Evolutionary conservation across 306 rosid genomes (phyloP), one percentile per base, ranked within the genome.

Genomic region (Leucaena leucocephala): DNA sequence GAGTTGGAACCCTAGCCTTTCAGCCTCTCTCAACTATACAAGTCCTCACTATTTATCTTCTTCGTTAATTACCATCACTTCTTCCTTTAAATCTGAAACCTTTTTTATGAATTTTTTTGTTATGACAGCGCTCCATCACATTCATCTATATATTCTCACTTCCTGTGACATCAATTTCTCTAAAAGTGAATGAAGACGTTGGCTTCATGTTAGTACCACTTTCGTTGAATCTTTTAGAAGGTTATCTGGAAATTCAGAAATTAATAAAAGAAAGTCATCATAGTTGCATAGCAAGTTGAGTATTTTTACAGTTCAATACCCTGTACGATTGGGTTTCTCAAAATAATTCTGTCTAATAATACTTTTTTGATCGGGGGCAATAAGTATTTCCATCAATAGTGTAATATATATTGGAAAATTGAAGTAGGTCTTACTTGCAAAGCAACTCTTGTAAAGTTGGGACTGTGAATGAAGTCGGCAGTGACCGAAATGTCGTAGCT

Each of bases 221-320:
- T 82, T 81, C 8, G 88, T 89, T 22, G 97, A 85, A 80, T 92
- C 90, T 87, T 91, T 92, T 55, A 92, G 84, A 11, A 91, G 92
- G 76, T 92, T 78, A 73, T 94, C 97, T 2, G 98, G 98, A 77
- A 94, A 92, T 97, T 94, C 87, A 58, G 67, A 82, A 74, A 78
- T 62, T 71, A 66, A 68, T 16, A 35, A 7, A 76, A 19, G 19
- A 21, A 67, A 22, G 62, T 39, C 46, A 33, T 63, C 9, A 39
- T 9, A 19, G 34, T 5, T 19, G 63, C 27, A 57, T 11, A 57
- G 8, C 14, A n/a, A 19, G 13, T 17, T 6, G 58, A 52, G 3
- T n/a, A 17, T 54, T 54, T 50, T 54, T 54, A 54, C 27, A 59
- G 64, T 11, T 10, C 36, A 58, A 58, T 19, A 19, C 62, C 21